Percentiles rank a stretch among this genome's conserved stretches.
These are phyloP conservation scores for Epichloe sp. DNA, from an alignment of 2,329 filamentous ascomycete species.

Conservation along the genomic window DNA sequence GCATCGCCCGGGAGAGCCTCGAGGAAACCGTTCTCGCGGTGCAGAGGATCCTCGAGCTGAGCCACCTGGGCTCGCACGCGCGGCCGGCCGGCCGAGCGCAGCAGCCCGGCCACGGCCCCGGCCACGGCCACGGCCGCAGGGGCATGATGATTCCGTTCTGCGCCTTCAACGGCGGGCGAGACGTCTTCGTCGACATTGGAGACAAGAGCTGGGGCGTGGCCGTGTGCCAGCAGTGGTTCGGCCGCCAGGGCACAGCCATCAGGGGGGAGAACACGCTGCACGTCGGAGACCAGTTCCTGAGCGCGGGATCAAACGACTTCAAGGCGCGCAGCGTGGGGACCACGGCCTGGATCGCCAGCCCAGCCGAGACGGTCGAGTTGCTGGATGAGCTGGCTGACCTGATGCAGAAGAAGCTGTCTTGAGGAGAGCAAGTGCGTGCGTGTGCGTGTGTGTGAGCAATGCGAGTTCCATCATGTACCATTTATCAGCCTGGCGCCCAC, in stretches of 20 bases:
- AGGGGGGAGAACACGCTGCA: slow-evolving; percentile 72
- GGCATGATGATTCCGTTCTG: slow-evolving; percentile 62
- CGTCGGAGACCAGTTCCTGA: slow-evolving; percentile 93
- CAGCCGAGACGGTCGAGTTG: slow-evolving; percentile 76
- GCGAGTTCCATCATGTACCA: too few species aligned
- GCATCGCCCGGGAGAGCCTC: slow-evolving; percentile 74
- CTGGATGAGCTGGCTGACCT: slow-evolving; percentile 66
- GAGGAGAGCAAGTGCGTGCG: not conserved
- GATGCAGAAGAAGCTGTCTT: slow-evolving; percentile 18
- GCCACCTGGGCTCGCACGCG: slow-evolving; percentile 35
- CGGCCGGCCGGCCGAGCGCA: slow-evolving; percentile 14
- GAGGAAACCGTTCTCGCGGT: slow-evolving; percentile 94
- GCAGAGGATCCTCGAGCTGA: slow-evolving; percentile 81
- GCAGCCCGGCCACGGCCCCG: slow-evolving; percentile 4
- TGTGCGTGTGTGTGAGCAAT: too few species aligned
- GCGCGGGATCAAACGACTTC: slow-evolving; percentile 92
- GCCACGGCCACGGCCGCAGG: slow-evolving; percentile 3
- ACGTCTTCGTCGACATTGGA: slow-evolving; percentile 97
- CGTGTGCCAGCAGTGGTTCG: slow-evolving; percentile 85
- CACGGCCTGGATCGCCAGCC: slow-evolving; percentile 93
- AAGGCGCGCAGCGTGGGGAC: slow-evolving; percentile 85
- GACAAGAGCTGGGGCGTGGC: slow-evolving; percentile 95
- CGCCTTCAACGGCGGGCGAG: slow-evolving; percentile 94
- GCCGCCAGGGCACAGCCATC: slow-evolving; percentile 37
- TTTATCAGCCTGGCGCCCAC: too few species aligned